A percentile compares a stretch with the other conserved stretches of the same genome.
phyloP scores from a whole-genome alignment of 768 basidiomycete genomes.

The Kwoniella sp. region DNA sequence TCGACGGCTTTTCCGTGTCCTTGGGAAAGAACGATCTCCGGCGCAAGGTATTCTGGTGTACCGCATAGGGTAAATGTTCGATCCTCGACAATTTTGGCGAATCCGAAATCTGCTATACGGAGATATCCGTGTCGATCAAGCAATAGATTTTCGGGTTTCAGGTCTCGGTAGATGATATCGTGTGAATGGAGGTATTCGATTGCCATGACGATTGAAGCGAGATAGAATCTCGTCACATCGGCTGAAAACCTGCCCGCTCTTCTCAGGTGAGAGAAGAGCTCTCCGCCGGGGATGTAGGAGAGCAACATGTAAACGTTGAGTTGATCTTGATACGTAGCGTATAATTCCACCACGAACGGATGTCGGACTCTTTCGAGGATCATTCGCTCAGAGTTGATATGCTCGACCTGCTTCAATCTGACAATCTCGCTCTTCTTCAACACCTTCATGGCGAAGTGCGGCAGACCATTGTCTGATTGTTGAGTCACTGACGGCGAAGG shows the following conservation, averaged over 20 bases:
- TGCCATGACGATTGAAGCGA: slow-evolving; percentile 92
- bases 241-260: slow-evolving; percentile 92
- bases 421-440: slow-evolving; percentile 58
- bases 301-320: slow-evolving; percentile 98
- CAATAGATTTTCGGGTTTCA: slow-evolving; percentile 98
- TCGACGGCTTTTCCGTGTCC: slow-evolving; percentile 98
- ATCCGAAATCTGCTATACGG: slow-evolving; percentile 95
- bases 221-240: slow-evolving; percentile 96
- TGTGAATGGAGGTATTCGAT: slow-evolving; percentile 91
- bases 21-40: slow-evolving; percentile 96
- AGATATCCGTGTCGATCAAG: slow-evolving; percentile 90
- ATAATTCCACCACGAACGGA: slow-evolving; percentile 92
- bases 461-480: slow-evolving; percentile 51
- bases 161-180: slow-evolving; percentile 97
- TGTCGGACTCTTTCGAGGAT: slow-evolving; percentile 90
- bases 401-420: slow-evolving; percentile 86
- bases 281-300: slow-evolving; percentile 93
- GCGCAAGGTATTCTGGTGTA: slow-evolving; percentile 77
- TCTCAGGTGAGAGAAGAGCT: slow-evolving; percentile 88
- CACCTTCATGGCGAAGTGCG: slow-evolving; percentile 57
- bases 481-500: slow-evolving; percentile 47
- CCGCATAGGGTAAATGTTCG: slow-evolving; percentile 94
- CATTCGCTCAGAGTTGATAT: slow-evolving; percentile 93
- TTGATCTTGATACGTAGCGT: slow-evolving; percentile 70
- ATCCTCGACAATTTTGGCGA: slow-evolving; percentile 95